Evolutionary conservation across 208 protist species (phyloP), one percentile per base, ranked within the genome.

Genomic region (Naegleria gruberi): DNA sequence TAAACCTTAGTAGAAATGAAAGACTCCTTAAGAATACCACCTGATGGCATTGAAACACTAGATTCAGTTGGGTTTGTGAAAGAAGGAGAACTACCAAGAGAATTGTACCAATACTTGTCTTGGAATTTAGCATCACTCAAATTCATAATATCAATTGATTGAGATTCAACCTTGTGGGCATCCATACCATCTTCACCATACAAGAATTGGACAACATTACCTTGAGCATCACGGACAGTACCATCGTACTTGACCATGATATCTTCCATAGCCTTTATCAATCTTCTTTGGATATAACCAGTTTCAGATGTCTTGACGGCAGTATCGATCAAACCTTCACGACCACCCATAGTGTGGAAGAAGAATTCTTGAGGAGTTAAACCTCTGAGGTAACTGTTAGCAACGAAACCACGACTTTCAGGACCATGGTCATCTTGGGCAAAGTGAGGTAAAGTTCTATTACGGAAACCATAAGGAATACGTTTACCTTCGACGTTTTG

Each of bases 171-270:
- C 15, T 94, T 95, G 8, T 94, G 93, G 23, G 95, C 96, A 91
- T 99, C 98, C 44, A 99, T 93, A 23, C 99, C 99, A 92, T 99
- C 99, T 91, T 99, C 99, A 73, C 99, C 99, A 92, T 99, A 99
- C 23, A 97, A 91, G 91, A 99, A 98, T 94, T 99, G 95, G 51
- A 99, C 94, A 40, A 99, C 92, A 81, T 98, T 94, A 74, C 98
- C 97, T 26, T 93, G 93, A 7, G 97, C 97, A 91, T 99, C 99
- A 37, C 99, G 95, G 51, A 99, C 97, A 44, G 98, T 99, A 55
- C 97, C 96, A 93, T 99, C 98, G 93, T 99, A 99, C 46, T 96
- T 94, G 51, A 99, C 97, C 77, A 97, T 97, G 42, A 99, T 94
- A 91, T 99, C 98, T 93, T 99, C 99, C 94, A 99, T 97, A 40